Percentiles rank a stretch among this genome's conserved stretches.
Evolutionary conservation across 176 grass and related monocot species (phyloP).

Genomic region (Eragrostis nindensis): DNA sequence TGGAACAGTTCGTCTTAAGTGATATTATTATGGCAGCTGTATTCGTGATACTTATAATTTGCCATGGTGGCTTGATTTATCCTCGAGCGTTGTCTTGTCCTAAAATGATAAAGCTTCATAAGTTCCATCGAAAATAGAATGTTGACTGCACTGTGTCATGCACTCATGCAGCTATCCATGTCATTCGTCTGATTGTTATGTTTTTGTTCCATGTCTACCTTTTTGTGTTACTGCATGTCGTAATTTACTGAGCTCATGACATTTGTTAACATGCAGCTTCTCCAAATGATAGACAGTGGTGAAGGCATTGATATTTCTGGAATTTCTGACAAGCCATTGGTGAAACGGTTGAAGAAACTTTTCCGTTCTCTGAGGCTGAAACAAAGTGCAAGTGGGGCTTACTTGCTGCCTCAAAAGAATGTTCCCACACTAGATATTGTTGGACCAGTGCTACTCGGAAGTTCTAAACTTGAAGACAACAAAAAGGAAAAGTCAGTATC

Average conservation of each 20-base stretch:
- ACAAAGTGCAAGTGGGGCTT: slow-evolving; percentile 68
- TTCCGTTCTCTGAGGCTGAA: slow-evolving; percentile 78
- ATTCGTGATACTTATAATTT: background rate
- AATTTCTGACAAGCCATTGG: slow-evolving; percentile 80
- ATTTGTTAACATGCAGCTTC: slow-evolving; percentile 66
- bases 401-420: slow-evolving; percentile 65
- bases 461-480: slow-evolving; percentile 30
- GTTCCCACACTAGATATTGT: slow-evolving; percentile 70
- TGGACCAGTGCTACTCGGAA: slow-evolving; percentile 45
- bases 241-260: slow-evolving; percentile 1
- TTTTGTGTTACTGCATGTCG: background rate
- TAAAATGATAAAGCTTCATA: background rate
- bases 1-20: background rate
- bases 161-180: background rate
- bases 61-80: background rate
- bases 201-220: background rate
- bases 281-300: slow-evolving; percentile 91
- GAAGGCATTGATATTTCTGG: slow-evolving; percentile 85
- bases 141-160: background rate
- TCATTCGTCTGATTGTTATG: background rate
- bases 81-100: background rate
- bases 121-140: slow-evolving; percentile 9
- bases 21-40: too few relatives aligned
- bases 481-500: slow-evolving; percentile 31
- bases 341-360: slow-evolving; percentile 77